Evolutionary conservation across 371 early-diverging fungal species (phyloP).

Genomic region (Sporodiniella umbellata): DNA sequence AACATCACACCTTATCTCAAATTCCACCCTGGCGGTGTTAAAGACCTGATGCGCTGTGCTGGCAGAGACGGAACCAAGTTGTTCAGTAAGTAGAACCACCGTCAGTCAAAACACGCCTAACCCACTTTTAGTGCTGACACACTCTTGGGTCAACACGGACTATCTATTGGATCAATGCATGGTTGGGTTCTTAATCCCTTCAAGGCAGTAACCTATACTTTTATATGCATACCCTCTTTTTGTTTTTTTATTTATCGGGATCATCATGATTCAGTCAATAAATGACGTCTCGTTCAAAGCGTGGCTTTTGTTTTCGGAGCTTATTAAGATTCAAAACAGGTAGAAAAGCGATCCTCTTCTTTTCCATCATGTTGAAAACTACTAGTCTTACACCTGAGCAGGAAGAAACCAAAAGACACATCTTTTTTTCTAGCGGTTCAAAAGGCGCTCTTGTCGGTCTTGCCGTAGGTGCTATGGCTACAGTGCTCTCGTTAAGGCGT

Average conservation of each 20-base stretch:
- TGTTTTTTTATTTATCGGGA: not conserved
- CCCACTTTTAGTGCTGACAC: slow-evolving; percentile 64
- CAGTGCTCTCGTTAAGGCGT: slow-evolving; percentile 26
- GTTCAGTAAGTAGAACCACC: slow-evolving; percentile 61
- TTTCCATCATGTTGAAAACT: slow-evolving; percentile 5
- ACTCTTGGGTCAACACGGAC: slow-evolving; percentile 94
- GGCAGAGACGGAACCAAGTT: slow-evolving; percentile 94
- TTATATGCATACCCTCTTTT: slow-evolving; percentile 1
- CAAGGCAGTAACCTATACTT: slow-evolving; percentile 2
- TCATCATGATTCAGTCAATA: too few species aligned
- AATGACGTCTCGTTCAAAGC: too few species aligned
- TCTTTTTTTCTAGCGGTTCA: slow-evolving; percentile 29
- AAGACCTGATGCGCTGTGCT: slow-evolving; percentile 89
- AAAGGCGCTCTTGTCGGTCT: slow-evolving; percentile 47
- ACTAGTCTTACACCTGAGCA: slow-evolving; percentile 27
- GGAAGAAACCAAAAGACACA: slow-evolving; percentile 21
- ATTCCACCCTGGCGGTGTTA: slow-evolving; percentile 91
- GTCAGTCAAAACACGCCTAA: not conserved
- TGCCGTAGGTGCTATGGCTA: slow-evolving; percentile 40
- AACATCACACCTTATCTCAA: slow-evolving; percentile 93
- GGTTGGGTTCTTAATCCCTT: slow-evolving; percentile 75
- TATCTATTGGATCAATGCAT: slow-evolving; percentile 78
- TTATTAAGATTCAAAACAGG: not conserved
- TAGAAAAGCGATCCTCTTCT: not conserved
- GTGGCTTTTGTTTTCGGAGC: not conserved